Evolutionary conservation across 75 land plant species (phyloP).

Genomic region (Chamaecyparis obtusa): DNA sequence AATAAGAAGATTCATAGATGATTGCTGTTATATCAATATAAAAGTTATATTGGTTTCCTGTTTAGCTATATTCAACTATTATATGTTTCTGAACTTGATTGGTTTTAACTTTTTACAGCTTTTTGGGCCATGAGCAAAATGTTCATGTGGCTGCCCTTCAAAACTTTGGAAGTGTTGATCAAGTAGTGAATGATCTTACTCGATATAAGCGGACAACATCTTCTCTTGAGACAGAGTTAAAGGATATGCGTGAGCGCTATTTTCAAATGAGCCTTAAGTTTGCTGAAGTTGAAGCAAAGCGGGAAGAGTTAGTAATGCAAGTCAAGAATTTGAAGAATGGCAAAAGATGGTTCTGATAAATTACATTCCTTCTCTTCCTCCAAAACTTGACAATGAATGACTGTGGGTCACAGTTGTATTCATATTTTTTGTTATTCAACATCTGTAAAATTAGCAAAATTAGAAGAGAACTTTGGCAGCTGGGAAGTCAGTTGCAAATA

Average conservation of each 20-base stretch:
- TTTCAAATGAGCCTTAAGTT: conserved; percentile 81
- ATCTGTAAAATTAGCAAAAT: neutral
- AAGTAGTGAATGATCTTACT: conserved; percentile 32
- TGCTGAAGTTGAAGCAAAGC: conserved; percentile 84
- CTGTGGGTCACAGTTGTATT: neutral
- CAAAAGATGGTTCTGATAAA: conserved; percentile 10
- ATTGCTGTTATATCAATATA: neutral
- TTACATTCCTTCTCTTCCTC: neutral
- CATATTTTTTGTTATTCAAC: neutral
- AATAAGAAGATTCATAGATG: neutral
- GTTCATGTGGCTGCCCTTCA: conserved; percentile 35
- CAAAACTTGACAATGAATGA: neutral
- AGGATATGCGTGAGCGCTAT: conserved; percentile 74
- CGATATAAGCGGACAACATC: conserved; percentile 30
- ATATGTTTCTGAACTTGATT: conserved; percentile 5
- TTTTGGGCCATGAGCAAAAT: conserved; percentile 36
- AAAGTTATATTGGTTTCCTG: neutral
- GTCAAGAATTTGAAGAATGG: conserved; percentile 43
- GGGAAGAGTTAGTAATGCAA: conserved; percentile 91
- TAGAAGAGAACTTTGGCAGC: neutral
- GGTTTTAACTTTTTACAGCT: conserved; percentile 31
- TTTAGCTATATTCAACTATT: neutral
- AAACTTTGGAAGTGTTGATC: conserved; percentile 29
- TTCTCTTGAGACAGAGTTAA: conserved; percentile 65
- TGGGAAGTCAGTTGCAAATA: neutral